A percentile compares a stretch with the other conserved stretches of the same genome.
phyloP scores from a whole-genome alignment of 2,329 filamentous ascomycete genomes.

The Alternaria sp. region DNA sequence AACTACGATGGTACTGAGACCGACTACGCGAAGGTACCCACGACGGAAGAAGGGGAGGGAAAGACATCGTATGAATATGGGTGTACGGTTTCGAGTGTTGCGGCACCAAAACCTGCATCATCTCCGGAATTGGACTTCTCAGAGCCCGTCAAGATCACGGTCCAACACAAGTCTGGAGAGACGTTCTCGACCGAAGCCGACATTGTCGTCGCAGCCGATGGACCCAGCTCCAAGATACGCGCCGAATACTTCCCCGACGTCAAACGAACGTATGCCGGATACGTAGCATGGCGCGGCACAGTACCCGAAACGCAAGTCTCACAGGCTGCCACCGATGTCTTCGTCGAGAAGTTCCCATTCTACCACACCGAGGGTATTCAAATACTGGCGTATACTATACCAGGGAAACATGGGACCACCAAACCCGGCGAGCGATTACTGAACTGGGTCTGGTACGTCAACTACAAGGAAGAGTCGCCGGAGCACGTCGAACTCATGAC shows the following conservation, averaged over 20 bases:
- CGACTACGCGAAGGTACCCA: constrained; percentile 22
- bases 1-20: constrained; percentile 34
- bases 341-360: constrained; percentile 27
- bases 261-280: constrained; percentile 32
- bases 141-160: constrained; percentile 6
- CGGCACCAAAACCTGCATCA: constrained; percentile 4
- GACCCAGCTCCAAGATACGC: constrained; percentile 31
- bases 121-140: neutral
- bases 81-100: constrained; percentile 19
- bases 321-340: constrained; percentile 15
- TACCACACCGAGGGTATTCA: constrained; percentile 22
- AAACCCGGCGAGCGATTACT: constrained; percentile 48
- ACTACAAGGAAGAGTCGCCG: constrained; percentile 43
- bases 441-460: constrained; percentile 57
- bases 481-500: constrained; percentile 52
- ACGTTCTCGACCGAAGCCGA: constrained; percentile 14
- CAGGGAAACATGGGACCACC: constrained; percentile 47
- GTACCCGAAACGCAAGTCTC: constrained; percentile 27
- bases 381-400: constrained; percentile 50
- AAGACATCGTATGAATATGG: constrained; percentile 25
- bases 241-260: constrained; percentile 19
- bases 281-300: constrained; percentile 37
- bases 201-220: constrained; percentile 34
- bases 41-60: constrained; percentile 18
- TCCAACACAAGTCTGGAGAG: constrained; percentile 16